Evolutionary conservation across 306 rosid species (phyloP).

Genomic region (Pyrus betulifolia): DNA sequence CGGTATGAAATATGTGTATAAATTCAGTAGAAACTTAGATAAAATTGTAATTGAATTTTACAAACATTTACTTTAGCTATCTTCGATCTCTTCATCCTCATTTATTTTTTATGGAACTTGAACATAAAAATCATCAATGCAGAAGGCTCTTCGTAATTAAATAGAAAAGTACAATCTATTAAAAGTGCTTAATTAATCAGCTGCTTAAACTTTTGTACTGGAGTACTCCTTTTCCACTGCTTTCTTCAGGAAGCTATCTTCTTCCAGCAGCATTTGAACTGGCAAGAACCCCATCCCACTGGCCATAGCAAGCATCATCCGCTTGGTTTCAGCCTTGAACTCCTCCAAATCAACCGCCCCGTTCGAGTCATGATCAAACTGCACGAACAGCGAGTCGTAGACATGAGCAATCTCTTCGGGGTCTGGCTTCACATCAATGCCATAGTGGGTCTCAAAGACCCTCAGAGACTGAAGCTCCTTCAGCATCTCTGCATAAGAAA

Average conservation of each 20-base stretch:
- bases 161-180: not conserved
- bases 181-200: conserved; percentile 6
- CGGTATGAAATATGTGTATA: not conserved
- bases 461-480: too few species aligned
- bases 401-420: too few species aligned
- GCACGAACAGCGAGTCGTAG: too few species aligned
- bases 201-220: not conserved
- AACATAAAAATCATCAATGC: not conserved
- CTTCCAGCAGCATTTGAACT: conserved; percentile 61
- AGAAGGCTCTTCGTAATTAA: not conserved
- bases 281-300: conserved; percentile 68
- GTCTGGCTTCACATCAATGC: too few species aligned
- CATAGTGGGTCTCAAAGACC: too few species aligned
- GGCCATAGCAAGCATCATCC: conserved; percentile 40
- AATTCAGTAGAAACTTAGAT: not conserved
- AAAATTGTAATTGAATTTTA: not conserved
- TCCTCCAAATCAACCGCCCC: too few species aligned
- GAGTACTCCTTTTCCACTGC: conserved; percentile 56
- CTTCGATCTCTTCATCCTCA: too few species aligned
- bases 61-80: not conserved
- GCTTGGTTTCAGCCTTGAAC: too few species aligned
- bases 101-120: not conserved
- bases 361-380: too few species aligned
- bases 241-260: conserved; percentile 49
- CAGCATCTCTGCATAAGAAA: too few species aligned